phyloP scores from a whole-genome alignment of 176 grass and related monocot species.

The Rhynchospora tenuis region DNA sequence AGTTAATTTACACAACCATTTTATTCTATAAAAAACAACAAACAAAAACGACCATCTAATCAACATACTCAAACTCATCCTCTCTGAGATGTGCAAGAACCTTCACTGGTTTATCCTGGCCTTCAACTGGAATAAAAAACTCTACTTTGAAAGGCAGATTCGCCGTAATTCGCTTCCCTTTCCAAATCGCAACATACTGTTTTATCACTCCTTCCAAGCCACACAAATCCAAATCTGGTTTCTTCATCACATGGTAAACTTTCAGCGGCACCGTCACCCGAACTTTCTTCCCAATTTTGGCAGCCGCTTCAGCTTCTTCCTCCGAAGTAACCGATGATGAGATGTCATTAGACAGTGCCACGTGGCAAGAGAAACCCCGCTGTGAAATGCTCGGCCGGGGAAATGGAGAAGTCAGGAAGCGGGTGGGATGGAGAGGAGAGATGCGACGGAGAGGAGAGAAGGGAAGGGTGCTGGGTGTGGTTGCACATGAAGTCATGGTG shows the following conservation, averaged over 20 bases:
- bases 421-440: slow-evolving; percentile 1
- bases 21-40: slow-evolving; percentile 24
- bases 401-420: slow-evolving; percentile 4
- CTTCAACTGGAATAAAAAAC: slow-evolving; percentile 51
- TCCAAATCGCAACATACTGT: slow-evolving; percentile 70
- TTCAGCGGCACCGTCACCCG: slow-evolving; percentile 61
- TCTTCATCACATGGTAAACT: slow-evolving; percentile 79
- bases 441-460: slow-evolving; percentile 12
- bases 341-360: slow-evolving; percentile 46
- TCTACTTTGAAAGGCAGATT: slow-evolving; percentile 81
- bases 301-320: slow-evolving; percentile 46
- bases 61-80: slow-evolving; percentile 87
- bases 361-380: slow-evolving; percentile 35
- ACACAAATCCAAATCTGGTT: slow-evolving; percentile 59
- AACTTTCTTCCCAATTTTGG: slow-evolving; percentile 70
- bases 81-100: slow-evolving; percentile 83
- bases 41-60: slow-evolving; percentile 24
- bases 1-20: slow-evolving; percentile 28
- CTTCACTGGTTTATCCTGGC: slow-evolving; percentile 53
- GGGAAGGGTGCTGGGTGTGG: slow-evolving; percentile 22
- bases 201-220: slow-evolving; percentile 81
- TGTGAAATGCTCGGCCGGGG: slow-evolving; percentile 18
- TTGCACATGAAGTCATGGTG: slow-evolving; percentile 27
- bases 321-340: slow-evolving; percentile 23
- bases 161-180: slow-evolving; percentile 73